Percentiles rank a stretch among this genome's conserved stretches.
phyloP scores from a whole-genome alignment of 495 filamentous ascomycete species.

The Saxophila tyrrhenica region DNA sequence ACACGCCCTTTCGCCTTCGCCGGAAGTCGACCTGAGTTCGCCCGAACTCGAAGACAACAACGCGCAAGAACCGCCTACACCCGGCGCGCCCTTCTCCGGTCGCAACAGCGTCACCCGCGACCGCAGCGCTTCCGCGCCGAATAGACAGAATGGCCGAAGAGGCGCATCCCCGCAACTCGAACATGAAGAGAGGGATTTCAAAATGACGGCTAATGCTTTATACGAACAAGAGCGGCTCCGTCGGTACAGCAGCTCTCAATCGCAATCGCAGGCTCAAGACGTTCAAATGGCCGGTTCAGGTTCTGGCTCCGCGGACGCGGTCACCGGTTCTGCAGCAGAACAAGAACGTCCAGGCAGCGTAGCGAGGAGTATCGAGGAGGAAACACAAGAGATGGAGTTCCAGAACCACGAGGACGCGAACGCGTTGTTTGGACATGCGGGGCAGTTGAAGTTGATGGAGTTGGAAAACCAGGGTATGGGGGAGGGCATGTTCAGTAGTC shows the following conservation, averaged over 20 bases:
- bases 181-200: constrained; percentile 93
- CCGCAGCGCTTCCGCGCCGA: constrained; percentile 24
- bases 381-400: constrained; percentile 29
- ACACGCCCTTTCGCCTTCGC: constrained; percentile 70
- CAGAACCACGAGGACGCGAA: constrained; percentile 31
- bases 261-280: too few relatives aligned
- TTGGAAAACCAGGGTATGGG: constrained; percentile 3
- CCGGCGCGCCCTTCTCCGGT: constrained; percentile 47
- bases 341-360: constrained; percentile 16
- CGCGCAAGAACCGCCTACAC: constrained; percentile 41
- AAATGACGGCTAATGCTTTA: constrained; percentile 59
- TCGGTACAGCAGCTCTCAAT: constrained; percentile 6
- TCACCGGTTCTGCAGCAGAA: background rate
- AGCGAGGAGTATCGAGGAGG: constrained; percentile 24
- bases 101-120: constrained; percentile 30
- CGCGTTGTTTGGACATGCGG: constrained; percentile 31
- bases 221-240: constrained; percentile 20
- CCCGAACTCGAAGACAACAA: constrained; percentile 74
- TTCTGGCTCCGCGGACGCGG: constrained; percentile 3
- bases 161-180: constrained; percentile 78
- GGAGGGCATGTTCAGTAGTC: constrained; percentile 24
- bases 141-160: constrained; percentile 44
- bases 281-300: constrained; percentile 7
- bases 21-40: constrained; percentile 83
- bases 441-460: too few relatives aligned